A percentile compares a stretch with the other conserved stretches of the same genome.
These are phyloP conservation scores for Phytopythium boreale DNA, from an alignment of 352 stramenopile species.

Conservation along the genomic window DNA sequence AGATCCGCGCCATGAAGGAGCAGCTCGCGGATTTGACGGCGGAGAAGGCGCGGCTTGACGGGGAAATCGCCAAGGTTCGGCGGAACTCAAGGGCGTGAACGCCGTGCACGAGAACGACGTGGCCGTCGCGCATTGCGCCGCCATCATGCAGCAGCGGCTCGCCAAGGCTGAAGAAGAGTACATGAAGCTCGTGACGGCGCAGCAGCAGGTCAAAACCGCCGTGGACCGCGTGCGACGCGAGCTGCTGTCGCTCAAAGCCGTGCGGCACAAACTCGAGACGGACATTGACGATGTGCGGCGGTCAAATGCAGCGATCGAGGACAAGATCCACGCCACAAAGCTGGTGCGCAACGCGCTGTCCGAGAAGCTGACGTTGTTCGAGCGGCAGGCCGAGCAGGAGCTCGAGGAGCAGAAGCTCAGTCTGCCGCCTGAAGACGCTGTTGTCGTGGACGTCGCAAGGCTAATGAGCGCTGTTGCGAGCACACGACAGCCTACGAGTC, in stretches of 20 bases:
- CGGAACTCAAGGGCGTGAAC: conserved; percentile 63
- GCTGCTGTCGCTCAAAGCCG: conserved; percentile 54
- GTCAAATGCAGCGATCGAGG: conserved; percentile 36
- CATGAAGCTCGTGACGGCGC: conserved; percentile 71
- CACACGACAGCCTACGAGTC: background rate
- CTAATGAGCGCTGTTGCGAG: conserved; percentile 41
- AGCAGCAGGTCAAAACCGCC: conserved; percentile 55
- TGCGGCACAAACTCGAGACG: conserved; percentile 49
- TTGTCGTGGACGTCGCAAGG: conserved; percentile 56
- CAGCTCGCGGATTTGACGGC: conserved; percentile 44
- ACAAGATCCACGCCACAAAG: conserved; percentile 48
- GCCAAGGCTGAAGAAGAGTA: conserved; percentile 73
- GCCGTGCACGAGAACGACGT: conserved; percentile 76
- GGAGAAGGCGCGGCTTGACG: conserved; percentile 44
- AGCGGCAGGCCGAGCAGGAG: conserved; percentile 48
- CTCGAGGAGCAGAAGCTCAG: conserved; percentile 51
- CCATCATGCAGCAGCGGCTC: conserved; percentile 73
- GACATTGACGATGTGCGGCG: conserved; percentile 52
- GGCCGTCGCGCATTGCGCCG: conserved; percentile 64
- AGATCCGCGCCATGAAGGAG: conserved; percentile 57
- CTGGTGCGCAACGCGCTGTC: conserved; percentile 43
- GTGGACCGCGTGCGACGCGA: conserved; percentile 61
- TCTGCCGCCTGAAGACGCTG: conserved; percentile 58
- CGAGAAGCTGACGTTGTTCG: conserved; percentile 52
- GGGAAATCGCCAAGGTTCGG: conserved; percentile 43